Evolutionary conservation across 2,329 filamentous ascomycete species (phyloP), one percentile per base, ranked within the genome.

Genomic region (Fusarium sp.): DNA sequence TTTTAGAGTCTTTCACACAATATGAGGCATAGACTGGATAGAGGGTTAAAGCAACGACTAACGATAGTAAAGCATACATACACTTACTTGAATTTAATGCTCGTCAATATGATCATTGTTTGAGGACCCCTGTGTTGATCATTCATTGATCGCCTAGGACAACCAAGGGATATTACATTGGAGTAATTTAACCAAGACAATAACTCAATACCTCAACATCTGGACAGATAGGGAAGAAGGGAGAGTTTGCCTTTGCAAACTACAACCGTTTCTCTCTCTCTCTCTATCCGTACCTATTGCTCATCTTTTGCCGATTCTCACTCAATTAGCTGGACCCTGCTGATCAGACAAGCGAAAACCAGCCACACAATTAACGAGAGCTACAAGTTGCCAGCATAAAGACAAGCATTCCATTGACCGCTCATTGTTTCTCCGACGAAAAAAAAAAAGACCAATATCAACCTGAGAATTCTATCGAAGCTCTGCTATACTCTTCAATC

Each of bases 261-360:
- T 47, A 9, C 17, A 27, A 18, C 5, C 31, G 10, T 9, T 25
- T 25, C 25, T 25, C 25, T 25, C 25, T n/a, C 25, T 27, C 14
- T 15, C 31, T 33, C 15, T 61, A 35, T 20, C 31, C 8, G 13
- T 47, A 17, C 33, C 35, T 31, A 33, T 20, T 47, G 18, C 23
- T 40, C 33, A 11, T 23, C 14, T 33, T 46, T 36, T 57, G 37
- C 14, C 14, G 15, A 50, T 41, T 36, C 25, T 31, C 36, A 7
- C 7, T 51, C 23, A 20, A 23, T 48, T 35, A 50, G 41, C 36
- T 67, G 45, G 65, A 68, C 66, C 64, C 60, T 68, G 66, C 31
- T 42, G 59, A 62, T 68, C 56, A 63, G 57, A 63, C 49, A 18
- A 31, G 21, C 42, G 29, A 37, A 47, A 61, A 47, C n/a, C 20